phyloP scores from a whole-genome alignment of 2,329 filamentous ascomycete species.

The Coccinonectria pachysandricola region DNA sequence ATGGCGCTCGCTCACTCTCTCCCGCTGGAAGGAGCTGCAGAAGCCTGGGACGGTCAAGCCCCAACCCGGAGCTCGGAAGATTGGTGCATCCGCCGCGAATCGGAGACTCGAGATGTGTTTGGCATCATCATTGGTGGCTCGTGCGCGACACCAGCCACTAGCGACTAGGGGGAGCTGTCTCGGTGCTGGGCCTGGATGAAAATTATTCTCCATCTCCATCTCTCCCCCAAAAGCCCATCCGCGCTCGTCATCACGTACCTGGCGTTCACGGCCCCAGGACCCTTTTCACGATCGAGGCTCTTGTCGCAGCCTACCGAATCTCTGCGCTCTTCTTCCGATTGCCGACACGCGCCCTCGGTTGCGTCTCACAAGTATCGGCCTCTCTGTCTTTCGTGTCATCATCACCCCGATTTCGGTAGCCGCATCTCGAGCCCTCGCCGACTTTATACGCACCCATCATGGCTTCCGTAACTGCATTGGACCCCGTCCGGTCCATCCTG shows the following conservation, averaged over 20 bases:
- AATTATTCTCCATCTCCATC: constrained; percentile 26
- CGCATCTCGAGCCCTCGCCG: constrained; percentile 4
- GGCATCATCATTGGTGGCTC: constrained; percentile 21
- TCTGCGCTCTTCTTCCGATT: too few species aligned
- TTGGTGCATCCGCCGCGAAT: constrained; percentile 9
- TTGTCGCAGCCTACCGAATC: constrained; percentile 13
- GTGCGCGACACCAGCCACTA: constrained; percentile 20
- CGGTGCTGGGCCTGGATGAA: constrained; percentile 22
- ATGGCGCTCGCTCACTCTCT: too few species aligned
- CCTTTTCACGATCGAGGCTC: constrained; percentile 14
- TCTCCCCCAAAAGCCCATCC: constrained; percentile 13
- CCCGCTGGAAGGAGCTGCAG: too few species aligned
- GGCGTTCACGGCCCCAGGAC: constrained; percentile 19
- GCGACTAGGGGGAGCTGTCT: constrained; percentile 19
- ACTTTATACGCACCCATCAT: constrained; percentile 28
- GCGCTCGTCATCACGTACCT: constrained; percentile 23
- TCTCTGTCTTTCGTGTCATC: constrained; percentile 1
- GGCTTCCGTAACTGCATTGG: constrained; percentile 38
- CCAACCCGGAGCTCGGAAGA: constrained; percentile 12
- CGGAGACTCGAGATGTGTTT: constrained; percentile 10
- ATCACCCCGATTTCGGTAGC: constrained; percentile 3
- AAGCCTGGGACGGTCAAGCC: too few species aligned
- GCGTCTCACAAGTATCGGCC: too few species aligned
- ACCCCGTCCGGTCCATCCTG: constrained; percentile 52
- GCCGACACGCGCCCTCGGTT: too few species aligned